Conservation (phyloP, 129 eudicot species). For the Artemisia argyi region DNA sequence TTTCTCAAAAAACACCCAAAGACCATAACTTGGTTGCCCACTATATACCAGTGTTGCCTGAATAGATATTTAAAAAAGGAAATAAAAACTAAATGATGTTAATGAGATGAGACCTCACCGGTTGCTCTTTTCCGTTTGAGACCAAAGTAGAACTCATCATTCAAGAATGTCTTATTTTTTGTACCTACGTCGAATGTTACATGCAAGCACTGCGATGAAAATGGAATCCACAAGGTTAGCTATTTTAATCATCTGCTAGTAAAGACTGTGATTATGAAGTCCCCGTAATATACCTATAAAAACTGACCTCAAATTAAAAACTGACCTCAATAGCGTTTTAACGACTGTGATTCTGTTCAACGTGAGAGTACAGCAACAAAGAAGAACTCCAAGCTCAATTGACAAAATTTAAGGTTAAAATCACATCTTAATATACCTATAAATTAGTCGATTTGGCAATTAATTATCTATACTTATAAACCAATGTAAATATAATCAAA, state of each 20-base stretch:
- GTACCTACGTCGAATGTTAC: slow-evolving; percentile 94
- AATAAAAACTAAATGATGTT: neutral
- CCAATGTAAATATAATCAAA: neutral
- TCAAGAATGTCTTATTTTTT: slow-evolving; percentile 69
- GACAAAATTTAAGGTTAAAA: too few species aligned
- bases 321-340: too few species aligned
- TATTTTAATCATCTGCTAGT: neutral
- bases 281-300: too few species aligned
- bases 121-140: slow-evolving; percentile 83
- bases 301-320: too few species aligned
- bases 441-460: neutral
- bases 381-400: too few species aligned
- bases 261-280: too few species aligned
- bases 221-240: neutral
- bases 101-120: slow-evolving; percentile 51
- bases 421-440: too few species aligned
- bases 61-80: neutral
- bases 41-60: neutral
- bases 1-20: neutral
- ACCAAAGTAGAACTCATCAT: slow-evolving; percentile 91
- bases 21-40: neutral
- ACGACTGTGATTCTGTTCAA: too few species aligned
- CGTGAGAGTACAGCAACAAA: too few species aligned
- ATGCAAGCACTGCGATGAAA: slow-evolving; percentile 69
- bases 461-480: neutral